Percentiles rank a stretch among this genome's conserved stretches.
phyloP scores from a whole-genome alignment of 176 grass and related monocot genomes.

The Alopecurus myosuroides region DNA sequence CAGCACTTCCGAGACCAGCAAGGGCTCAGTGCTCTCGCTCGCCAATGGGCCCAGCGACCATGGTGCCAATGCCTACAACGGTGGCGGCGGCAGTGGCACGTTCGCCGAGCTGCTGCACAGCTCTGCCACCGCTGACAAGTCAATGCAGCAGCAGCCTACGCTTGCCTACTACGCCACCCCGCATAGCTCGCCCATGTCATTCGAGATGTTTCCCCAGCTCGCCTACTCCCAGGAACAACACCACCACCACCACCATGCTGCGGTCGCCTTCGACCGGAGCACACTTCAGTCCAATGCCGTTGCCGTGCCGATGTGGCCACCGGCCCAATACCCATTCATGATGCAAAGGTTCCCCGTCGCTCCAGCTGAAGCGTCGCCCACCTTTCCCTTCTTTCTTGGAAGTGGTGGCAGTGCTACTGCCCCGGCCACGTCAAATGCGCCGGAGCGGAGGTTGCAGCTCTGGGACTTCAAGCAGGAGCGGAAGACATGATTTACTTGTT shows the following conservation, averaged over 20 bases:
- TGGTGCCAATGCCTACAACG: conserved; percentile 9
- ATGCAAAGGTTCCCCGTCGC: conserved; percentile 38
- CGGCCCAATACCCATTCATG: conserved; percentile 27
- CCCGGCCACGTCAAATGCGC: background rate
- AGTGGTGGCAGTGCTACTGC: background rate
- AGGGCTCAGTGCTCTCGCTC: conserved; percentile 64
- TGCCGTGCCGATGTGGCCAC: conserved; percentile 25
- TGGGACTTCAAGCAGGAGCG: conserved; percentile 56
- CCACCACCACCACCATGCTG: background rate
- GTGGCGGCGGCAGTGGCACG: background rate
- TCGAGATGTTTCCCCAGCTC: conserved; percentile 63
- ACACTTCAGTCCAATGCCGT: conserved; percentile 95
- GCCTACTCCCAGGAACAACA: conserved; percentile 56
- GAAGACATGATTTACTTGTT: conserved; percentile 8
- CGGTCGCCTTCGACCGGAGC: conserved; percentile 62
- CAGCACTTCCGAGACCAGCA: conserved; percentile 79
- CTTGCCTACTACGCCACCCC: conserved; percentile 34
- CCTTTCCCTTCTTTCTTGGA: conserved; percentile 38
- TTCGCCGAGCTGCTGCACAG: conserved; percentile 54
- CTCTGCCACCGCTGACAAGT: conserved; percentile 22
- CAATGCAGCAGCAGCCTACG: conserved; percentile 34
- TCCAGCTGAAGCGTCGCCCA: conserved; percentile 14
- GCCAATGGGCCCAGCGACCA: conserved; percentile 34
- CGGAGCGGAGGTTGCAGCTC: conserved; percentile 37
- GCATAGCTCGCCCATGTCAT: conserved; percentile 16